Base-by-base conservation (phyloP, 225 moss, liverwort and hornwort species). In the Polytrichum formosum region DNA sequence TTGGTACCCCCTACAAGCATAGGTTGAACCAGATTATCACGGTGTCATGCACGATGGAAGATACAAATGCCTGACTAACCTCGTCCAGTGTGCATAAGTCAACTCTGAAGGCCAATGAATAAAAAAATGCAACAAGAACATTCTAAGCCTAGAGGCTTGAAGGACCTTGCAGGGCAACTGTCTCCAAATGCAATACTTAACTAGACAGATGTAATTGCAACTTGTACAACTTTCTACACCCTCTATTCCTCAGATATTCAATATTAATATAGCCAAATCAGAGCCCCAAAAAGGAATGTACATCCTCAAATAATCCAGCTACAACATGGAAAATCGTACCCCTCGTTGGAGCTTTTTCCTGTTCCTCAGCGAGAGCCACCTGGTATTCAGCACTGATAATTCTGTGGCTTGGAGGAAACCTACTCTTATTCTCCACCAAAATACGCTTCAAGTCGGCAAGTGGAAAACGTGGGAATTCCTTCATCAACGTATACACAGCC, bases 401-500 rank as follows among this genome's bases (percentile, higher is more conserved):
- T 63, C 62, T 74, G 78, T 69, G 75, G 68, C 82, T 74, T 70
- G 83, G 69, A 69, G 58, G 1, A 73, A 81, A 79, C 54, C 70
- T 66, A 64, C 18, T 26, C 9, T 73, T 61, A 67, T 81, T 82
- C 70, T 56, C 76, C 9, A 5, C 20, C 21, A 78, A 71, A 53
- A 78, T 72, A 20, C 73, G 77, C 54, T 17, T 86, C 70, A 86
- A 53, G 30, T 82, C 85, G 7, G 20, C 18, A 6, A 46, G 1
- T n/a, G 82, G 82, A 23, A 66, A 83, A 53, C 81, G 78, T 2
- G 86, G 83, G 56, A 86, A 86, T 23, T 72, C 74, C 58, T 63
- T 68, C 26, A 18, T 58, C 65, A 86, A 60, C 26, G 55, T 69
- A 55, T 77, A 74, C 6, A 26, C 0, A 59, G 74, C 66, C 82